Evolutionary conservation across 805 yeast genomes (phyloP), one percentile per base, ranked within the genome.

Genomic region (Jamesozyma jinghongensis): DNA sequence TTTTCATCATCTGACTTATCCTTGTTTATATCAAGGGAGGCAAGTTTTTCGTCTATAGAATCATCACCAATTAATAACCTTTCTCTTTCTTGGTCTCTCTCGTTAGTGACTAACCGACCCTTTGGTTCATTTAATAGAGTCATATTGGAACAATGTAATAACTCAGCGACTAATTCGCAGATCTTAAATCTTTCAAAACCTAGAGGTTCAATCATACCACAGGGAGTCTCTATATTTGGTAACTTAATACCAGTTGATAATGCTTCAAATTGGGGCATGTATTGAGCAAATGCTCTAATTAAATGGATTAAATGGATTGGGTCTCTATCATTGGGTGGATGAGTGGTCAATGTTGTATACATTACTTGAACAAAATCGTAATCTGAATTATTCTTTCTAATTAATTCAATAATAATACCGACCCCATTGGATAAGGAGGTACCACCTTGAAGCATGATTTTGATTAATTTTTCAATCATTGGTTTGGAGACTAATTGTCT

Each of bases 111-210:
- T 36, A 68, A 67, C 56, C 85, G 79, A 38, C 90, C 87, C 28
- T 73, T 68, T 25, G 74, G 75, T 44, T 88, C 88, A 59, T 88
- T 92, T 42, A 90, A 71, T 22, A 92, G 68, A 1, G 85, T 84
- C 94, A 90, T 90, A 63, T 92, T 92, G n/a, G 96, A 85, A 58
- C 98, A 90, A 62, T 92, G 97, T 40, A 90, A 69, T 33, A 90
- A 69, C 56, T 90, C 98, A 0, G 97, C 97, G 31, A 90, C 79
- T 31, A 90, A 70, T 63, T 90, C 98, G 51, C 96, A 82, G 17
- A 92, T 74, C 53, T 88, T 85, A 65, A 92, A 92, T 50, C 94
- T 73, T 53, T 90, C 95, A 61, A 90, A 85, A 1, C 98, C 98
- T 22, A 90, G 65, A 0, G 90, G 88, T 56, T 83, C 85, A 46